Base-by-base conservation (phyloP, 768 basidiomycete species). In the Amanita pallidorosea region DNA sequence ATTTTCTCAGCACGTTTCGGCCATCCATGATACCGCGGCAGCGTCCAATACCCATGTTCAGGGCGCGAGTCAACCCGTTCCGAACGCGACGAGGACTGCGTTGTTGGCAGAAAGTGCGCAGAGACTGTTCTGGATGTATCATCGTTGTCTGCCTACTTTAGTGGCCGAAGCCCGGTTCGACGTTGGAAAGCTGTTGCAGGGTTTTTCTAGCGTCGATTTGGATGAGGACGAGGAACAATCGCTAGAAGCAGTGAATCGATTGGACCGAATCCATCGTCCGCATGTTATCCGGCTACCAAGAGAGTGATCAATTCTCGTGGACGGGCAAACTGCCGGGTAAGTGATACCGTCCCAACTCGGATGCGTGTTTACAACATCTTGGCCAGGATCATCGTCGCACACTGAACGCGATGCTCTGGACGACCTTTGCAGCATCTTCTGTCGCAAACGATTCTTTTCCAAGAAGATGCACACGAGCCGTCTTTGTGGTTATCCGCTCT, bases 141-240 rank as follows among this genome's bases (percentile, higher is more conserved):
- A 95, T 57, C 73, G 73, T 20, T 82, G 80, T 53, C 64, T 94
- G 25, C 88, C 91, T 0, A 69, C 74, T 1, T 66, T 90, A 1
- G 83, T 88, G 3, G 78, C 80, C 0, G 91, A 93, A 62, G 80
- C 81, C 23, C 73, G 82, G 45, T 97, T 94, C 57, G 94, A 97
- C 63, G 79, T 85, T 34, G 89, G 89, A 2, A 90, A 90, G 62
- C 61, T 94, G 18, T 65, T 93, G 25, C 70, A 70, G 50, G 68
- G 71, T 50, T 69, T 83, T 57, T 25, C 11, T 2, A 36, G n/a
- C 6, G 13, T 22, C 22, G 3, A 53, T 37, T 47, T 22, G n/a
- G 45, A 44, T 33, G 42, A 35, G 17, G 49, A 43, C 5, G 51
- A 54, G 2, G 34, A 47, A 53, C 57, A 49, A 18, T 45, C 52